Percentiles rank a stretch among this genome's conserved stretches.
These are phyloP conservation scores for Penicillium pancosmium DNA, from an alignment of 495 filamentous ascomycete genomes.

Conservation along the genomic window DNA sequence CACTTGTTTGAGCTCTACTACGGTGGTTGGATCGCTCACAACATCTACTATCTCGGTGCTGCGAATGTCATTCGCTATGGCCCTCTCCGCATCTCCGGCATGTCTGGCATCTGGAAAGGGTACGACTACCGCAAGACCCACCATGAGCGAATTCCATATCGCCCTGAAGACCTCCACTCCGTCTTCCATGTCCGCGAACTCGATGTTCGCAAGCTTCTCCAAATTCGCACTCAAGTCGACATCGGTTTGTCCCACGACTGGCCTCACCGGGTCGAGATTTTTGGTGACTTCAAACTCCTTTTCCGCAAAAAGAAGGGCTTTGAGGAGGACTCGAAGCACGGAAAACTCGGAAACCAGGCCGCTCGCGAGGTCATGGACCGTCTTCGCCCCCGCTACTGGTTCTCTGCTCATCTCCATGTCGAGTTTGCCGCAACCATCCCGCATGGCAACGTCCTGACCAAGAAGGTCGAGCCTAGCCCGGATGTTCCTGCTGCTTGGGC, in stretches of 20 bases:
- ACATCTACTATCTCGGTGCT: conserved; percentile 94
- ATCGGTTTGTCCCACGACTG: conserved; percentile 94
- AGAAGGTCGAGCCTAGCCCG: background rate
- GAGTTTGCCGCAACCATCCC: conserved; percentile 76
- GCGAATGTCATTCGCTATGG: conserved; percentile 84
- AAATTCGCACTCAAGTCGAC: conserved; percentile 80
- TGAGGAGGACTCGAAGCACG: conserved; percentile 68
- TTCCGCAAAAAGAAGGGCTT: conserved; percentile 75
- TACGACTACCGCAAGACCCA: conserved; percentile 82
- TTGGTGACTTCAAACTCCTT: conserved; percentile 64
- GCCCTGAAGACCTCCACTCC: conserved; percentile 65
- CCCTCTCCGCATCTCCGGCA: conserved; percentile 80
- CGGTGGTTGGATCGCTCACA: conserved; percentile 94
- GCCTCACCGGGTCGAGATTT: conserved; percentile 78
- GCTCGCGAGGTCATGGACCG: conserved; percentile 78
- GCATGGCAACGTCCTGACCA: conserved; percentile 49
- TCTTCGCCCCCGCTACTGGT: conserved; percentile 84
- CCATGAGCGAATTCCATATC: conserved; percentile 85
- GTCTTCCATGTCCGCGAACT: conserved; percentile 89
- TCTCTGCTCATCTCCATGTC: conserved; percentile 89
- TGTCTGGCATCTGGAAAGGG: conserved; percentile 92
- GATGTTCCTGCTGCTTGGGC: conserved; percentile 14
- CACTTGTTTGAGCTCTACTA: conserved; percentile 90
- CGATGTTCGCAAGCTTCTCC: conserved; percentile 89
- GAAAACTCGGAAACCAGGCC: conserved; percentile 74